Conservation (phyloP, 331 rosid species). For the Quercus tomentella region DNA sequence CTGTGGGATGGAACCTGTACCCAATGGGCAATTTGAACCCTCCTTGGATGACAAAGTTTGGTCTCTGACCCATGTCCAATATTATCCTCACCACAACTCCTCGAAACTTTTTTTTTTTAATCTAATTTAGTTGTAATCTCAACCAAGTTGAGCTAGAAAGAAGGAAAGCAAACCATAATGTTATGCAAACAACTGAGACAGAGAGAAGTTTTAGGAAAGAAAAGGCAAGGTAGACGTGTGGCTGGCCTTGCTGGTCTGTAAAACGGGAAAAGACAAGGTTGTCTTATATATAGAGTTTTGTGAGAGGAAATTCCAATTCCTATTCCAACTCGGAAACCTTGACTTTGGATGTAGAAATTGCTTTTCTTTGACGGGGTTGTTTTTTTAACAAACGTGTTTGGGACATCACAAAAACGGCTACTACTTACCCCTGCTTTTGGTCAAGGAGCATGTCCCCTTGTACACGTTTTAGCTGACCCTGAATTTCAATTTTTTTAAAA, state of each 20-base stretch:
- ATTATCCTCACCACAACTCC: not conserved
- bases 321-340: not conserved
- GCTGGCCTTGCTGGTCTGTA: not conserved
- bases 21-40: constrained; percentile 50
- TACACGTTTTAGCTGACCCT: constrained; percentile 17
- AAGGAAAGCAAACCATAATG: not conserved
- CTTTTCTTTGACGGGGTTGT: constrained; percentile 17
- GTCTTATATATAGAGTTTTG: constrained; percentile 1
- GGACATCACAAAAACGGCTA: constrained; percentile 6
- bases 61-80: not conserved
- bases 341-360: constrained; percentile 12
- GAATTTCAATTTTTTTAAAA: not conserved
- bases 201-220: not conserved
- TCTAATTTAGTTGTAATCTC: not conserved
- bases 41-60: not conserved
- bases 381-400: constrained; percentile 21
- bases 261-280: not conserved
- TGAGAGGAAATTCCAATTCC: not conserved
- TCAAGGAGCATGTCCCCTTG: constrained; percentile 24
- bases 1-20: constrained; percentile 60
- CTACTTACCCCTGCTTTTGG: constrained; percentile 7
- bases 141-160: not conserved
- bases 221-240: not conserved
- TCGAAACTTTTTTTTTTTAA: not conserved
- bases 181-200: not conserved